Conservation (phyloP, 1,284 basidiomycete genomes). For the Naganishia cerealis region DNA sequence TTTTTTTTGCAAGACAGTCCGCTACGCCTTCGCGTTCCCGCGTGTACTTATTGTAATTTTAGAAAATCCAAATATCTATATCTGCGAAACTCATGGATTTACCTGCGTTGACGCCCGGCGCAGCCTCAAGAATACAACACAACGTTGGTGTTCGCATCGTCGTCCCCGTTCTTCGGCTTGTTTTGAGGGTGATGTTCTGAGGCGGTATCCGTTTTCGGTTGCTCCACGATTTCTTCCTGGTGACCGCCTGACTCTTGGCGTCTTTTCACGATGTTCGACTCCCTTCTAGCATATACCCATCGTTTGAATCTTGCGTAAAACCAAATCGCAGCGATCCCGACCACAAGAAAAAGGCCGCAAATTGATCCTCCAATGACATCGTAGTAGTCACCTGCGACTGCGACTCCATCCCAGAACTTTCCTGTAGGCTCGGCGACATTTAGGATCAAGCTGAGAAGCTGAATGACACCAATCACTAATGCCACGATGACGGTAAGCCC, state of each 20-base stretch:
- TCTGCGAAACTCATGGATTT: background rate
- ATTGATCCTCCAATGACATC: conserved; percentile 31
- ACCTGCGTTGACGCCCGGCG: background rate
- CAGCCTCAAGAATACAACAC: background rate
- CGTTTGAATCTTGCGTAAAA: conserved; percentile 21
- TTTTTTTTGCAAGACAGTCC: too few relatives aligned
- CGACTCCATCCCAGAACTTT: conserved; percentile 32
- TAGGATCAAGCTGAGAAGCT: conserved; percentile 29
- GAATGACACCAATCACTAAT: conserved; percentile 30
- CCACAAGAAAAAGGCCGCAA: conserved; percentile 29
- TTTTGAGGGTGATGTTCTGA: background rate
- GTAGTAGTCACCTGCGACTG: conserved; percentile 26
- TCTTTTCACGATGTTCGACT: background rate
- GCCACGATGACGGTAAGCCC: conserved; percentile 31
- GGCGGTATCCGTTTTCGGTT: background rate
- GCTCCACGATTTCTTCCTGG: background rate
- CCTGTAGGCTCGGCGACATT: conserved; percentile 31
- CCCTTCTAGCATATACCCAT: conserved; percentile 20
- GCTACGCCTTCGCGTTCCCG: too few relatives aligned
- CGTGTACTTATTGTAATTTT: too few relatives aligned
- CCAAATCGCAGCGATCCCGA: conserved; percentile 9
- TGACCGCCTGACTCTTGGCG: background rate
- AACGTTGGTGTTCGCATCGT: background rate
- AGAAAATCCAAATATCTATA: too few relatives aligned
- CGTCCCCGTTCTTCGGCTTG: conserved; percentile 1